phyloP scores from a whole-genome alignment of 2,329 filamentous ascomycete species.

The Grosmannia clavigera region DNA sequence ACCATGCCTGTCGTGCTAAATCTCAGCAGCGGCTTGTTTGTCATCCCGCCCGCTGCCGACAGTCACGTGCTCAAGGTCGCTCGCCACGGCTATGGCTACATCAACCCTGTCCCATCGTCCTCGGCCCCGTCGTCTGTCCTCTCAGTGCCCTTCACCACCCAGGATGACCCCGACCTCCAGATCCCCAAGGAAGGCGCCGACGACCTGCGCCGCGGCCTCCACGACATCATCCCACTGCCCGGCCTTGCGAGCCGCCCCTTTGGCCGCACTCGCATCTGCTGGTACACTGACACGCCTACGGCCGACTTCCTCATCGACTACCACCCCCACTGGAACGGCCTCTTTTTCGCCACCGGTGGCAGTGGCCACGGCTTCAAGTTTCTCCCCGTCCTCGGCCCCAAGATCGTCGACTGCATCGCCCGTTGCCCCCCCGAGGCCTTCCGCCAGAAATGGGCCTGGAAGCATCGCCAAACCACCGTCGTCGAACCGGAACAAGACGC shows the following conservation, averaged over 20 bases:
- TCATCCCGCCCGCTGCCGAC: conserved; percentile 49
- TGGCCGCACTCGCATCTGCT: conserved; percentile 52
- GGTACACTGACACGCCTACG: conserved; percentile 63
- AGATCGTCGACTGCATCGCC: conserved; percentile 43
- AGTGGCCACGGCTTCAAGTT: conserved; percentile 60
- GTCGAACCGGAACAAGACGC: background rate
- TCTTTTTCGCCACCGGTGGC: conserved; percentile 51
- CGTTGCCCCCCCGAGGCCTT: conserved; percentile 36
- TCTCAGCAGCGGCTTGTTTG: conserved; percentile 58
- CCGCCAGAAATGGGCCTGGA: conserved; percentile 50
- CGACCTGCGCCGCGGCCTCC: conserved; percentile 48
- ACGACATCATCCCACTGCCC: conserved; percentile 44
- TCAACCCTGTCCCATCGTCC: conserved; percentile 32
- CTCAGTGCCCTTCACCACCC: conserved; percentile 33
- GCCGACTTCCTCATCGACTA: conserved; percentile 61
- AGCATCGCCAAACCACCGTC: conserved; percentile 26
- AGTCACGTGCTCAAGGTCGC: conserved; percentile 54
- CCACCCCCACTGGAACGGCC: conserved; percentile 46
- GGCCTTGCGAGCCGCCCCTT: conserved; percentile 48
- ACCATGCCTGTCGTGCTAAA: conserved; percentile 63
- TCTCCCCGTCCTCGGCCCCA: conserved; percentile 51
- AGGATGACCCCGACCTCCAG: conserved; percentile 31
- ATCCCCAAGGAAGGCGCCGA: conserved; percentile 49
- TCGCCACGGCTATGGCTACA: conserved; percentile 57
- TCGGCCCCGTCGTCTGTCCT: conserved; percentile 21